Evolutionary conservation across 306 rosid genomes (phyloP).

Genomic region (Castanea mollissima): DNA sequence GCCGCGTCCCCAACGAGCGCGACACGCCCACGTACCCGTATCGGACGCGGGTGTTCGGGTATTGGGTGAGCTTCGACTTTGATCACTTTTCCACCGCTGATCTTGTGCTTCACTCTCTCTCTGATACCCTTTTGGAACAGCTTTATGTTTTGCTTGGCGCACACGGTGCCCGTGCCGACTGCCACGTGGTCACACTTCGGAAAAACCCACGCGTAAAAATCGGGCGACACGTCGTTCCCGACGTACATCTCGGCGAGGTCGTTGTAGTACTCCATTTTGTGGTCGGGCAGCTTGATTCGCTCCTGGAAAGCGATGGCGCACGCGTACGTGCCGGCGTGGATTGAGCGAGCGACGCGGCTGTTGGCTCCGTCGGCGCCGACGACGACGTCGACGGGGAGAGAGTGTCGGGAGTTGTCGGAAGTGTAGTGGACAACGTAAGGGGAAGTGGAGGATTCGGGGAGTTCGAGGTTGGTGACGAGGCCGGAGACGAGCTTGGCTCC

Average conservation of each 20-base stretch:
- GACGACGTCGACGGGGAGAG: conserved; percentile 75
- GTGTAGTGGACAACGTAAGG: conserved; percentile 69
- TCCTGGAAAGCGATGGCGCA: conserved; percentile 92
- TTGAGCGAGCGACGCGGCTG: conserved; percentile 77
- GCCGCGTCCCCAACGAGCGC: conserved; percentile 90
- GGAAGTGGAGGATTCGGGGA: conserved; percentile 38
- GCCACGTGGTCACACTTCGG: conserved; percentile 98
- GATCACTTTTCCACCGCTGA: conserved; percentile 67
- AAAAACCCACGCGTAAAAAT: conserved; percentile 91
- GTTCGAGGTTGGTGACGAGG: conserved; percentile 57
- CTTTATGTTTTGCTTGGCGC: conserved; percentile 61
- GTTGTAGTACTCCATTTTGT: conserved; percentile 72
- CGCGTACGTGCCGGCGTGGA: conserved; percentile 67
- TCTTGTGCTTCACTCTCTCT: conserved; percentile 52
- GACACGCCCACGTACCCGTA: conserved; percentile 67
- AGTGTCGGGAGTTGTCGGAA: conserved; percentile 19
- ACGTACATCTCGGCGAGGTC: conserved; percentile 87
- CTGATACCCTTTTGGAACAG: conserved; percentile 62
- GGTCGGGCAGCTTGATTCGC: conserved; percentile 65
- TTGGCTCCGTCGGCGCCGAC: conserved; percentile 88
- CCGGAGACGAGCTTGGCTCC: conserved; percentile 63
- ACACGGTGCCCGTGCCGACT: conserved; percentile 85
- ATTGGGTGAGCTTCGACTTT: conserved; percentile 92
- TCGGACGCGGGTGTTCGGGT: conserved; percentile 82
- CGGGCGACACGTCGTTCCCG: conserved; percentile 87